Evolutionary conservation across 148 eudicot genomes (phyloP).

Genomic region (Simmondsia chinensis): DNA sequence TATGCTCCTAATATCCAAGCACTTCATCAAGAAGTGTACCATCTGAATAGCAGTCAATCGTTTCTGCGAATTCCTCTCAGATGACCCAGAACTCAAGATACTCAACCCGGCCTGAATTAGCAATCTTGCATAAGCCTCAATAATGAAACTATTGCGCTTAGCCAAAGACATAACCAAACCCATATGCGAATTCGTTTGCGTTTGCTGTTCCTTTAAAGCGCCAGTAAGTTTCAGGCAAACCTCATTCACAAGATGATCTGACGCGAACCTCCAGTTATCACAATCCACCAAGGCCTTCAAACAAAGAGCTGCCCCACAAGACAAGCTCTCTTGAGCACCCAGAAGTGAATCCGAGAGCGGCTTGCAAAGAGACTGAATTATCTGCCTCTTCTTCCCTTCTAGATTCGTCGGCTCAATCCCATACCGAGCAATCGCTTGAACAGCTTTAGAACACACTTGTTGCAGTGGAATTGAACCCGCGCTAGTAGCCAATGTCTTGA

Average conservation of each 20-base stretch:
- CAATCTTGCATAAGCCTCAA: constrained; percentile 83
- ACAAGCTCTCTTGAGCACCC: constrained; percentile 59
- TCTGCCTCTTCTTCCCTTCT: constrained; percentile 47
- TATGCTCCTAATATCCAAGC: constrained; percentile 72
- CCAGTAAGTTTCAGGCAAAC: constrained; percentile 77
- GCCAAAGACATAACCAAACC: constrained; percentile 84
- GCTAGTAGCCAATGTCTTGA: constrained; percentile 60
- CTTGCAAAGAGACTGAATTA: constrained; percentile 80
- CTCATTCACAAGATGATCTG: constrained; percentile 74
- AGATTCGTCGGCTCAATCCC: constrained; percentile 79
- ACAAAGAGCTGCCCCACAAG: constrained; percentile 93
- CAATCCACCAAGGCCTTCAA: constrained; percentile 82
- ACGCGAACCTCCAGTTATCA: constrained; percentile 90
- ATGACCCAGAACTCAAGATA: constrained; percentile 44
- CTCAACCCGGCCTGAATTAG: constrained; percentile 56
- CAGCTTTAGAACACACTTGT: constrained; percentile 93
- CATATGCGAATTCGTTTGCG: constrained; percentile 73
- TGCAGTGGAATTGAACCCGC: constrained; percentile 92
- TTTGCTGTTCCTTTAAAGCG: constrained; percentile 56
- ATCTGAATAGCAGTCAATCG: constrained; percentile 80
- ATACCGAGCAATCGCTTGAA: constrained; percentile 84
- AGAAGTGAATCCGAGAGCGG: constrained; percentile 83
- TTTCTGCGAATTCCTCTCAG: constrained; percentile 68
- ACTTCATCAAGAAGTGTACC: constrained; percentile 77
- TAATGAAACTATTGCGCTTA: constrained; percentile 57